Evolutionary conservation across 2,329 filamentous ascomycete genomes (phyloP).

Genomic region (Phialocephala sp.): DNA sequence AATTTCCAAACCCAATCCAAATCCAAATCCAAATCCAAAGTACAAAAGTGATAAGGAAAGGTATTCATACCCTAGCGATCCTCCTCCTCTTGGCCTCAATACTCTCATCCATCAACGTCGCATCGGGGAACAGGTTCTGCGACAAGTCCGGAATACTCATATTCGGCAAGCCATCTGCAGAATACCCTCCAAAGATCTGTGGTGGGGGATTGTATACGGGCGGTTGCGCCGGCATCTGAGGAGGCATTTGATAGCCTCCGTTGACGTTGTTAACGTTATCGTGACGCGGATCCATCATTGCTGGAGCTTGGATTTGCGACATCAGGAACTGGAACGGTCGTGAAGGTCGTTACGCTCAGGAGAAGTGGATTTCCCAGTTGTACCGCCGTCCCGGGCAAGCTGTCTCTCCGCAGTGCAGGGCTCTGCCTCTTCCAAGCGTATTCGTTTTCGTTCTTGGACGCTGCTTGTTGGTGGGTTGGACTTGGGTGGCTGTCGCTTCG

Average conservation of each 20-base stretch:
- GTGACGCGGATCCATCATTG: constrained; percentile 36
- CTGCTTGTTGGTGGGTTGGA: constrained; percentile 4
- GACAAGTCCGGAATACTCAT: constrained; percentile 62
- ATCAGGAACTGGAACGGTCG: constrained; percentile 16
- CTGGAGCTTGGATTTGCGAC: constrained; percentile 28
- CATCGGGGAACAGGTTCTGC: constrained; percentile 62
- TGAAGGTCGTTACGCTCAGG: neutral
- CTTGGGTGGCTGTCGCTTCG: neutral
- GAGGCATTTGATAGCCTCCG: constrained; percentile 61
- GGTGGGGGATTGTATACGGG: constrained; percentile 70
- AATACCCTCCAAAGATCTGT: constrained; percentile 71
- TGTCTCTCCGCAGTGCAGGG: neutral
- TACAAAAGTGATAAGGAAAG: neutral
- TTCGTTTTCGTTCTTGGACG: constrained; percentile 14
- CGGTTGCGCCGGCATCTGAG: constrained; percentile 54
- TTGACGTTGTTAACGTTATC: constrained; percentile 44
- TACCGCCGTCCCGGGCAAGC: neutral
- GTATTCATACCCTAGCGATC: constrained; percentile 63
- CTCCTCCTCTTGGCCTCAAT: constrained; percentile 75
- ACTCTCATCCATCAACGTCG: constrained; percentile 64
- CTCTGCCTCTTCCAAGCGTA: constrained; percentile 3
- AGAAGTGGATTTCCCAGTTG: neutral
- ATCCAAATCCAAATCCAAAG: neutral
- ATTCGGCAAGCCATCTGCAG: constrained; percentile 60
- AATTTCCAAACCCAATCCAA: neutral